phyloP scores from a whole-genome alignment of 768 basidiomycete genomes.

The Serendipita sp. region DNA sequence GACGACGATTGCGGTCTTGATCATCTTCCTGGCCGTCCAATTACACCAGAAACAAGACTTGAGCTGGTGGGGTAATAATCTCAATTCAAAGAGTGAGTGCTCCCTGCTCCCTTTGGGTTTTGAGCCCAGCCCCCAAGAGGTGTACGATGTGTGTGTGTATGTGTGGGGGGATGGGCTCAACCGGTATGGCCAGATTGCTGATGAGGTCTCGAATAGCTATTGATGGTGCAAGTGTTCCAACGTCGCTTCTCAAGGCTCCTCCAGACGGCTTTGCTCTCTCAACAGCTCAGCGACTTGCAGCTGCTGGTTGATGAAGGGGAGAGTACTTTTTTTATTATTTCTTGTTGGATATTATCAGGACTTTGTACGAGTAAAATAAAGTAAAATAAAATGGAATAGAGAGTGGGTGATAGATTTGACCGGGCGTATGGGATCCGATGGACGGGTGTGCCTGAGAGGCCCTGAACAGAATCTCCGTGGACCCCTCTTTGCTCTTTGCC shows the following conservation, averaged over 20 bases:
- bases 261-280: background rate
- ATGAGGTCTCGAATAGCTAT: background rate
- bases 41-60: background rate
- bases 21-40: slow-evolving; percentile 4
- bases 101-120: background rate
- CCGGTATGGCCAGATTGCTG: background rate
- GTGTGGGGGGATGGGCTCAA: background rate
- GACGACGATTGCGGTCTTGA: background rate
- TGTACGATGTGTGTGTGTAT: background rate
- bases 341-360: too few species aligned
- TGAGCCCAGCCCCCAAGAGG: background rate
- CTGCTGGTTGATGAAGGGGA: background rate
- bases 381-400: too few species aligned
- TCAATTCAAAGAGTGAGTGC: slow-evolving; percentile 3
- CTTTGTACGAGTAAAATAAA: too few species aligned
- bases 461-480: too few species aligned
- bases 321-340: too few species aligned
- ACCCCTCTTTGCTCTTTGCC: too few species aligned
- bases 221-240: background rate
- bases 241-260: background rate
- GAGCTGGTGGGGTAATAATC: background rate
- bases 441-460: too few species aligned
- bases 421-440: too few species aligned
- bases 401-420: too few species aligned
- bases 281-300: background rate